Conservation (phyloP, 768 basidiomycete genomes). For the Symmetrospora coprosmae region DNA sequence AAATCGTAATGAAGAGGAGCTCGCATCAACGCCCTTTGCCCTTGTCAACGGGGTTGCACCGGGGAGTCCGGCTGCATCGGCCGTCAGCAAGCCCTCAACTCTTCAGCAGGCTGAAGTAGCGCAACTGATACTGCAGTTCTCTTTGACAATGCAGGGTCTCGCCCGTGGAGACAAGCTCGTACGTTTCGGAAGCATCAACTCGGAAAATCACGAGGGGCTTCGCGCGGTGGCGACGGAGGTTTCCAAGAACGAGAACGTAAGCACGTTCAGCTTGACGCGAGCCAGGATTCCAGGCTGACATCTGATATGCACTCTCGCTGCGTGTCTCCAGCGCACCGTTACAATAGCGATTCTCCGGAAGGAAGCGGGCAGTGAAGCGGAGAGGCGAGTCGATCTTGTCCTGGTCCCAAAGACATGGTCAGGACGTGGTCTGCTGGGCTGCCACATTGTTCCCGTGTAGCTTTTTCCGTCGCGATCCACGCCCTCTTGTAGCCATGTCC, state of each 20-base stretch:
- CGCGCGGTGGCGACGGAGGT: conserved; percentile 11
- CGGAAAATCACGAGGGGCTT: conserved; percentile 5
- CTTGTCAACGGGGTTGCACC: conserved; percentile 17
- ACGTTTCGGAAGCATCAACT: conserved; percentile 17
- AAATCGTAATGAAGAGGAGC: neutral
- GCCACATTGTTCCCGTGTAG: conserved; percentile 20
- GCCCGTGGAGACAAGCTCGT: conserved; percentile 1
- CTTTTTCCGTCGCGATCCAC: too few relatives aligned
- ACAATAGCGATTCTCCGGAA: conserved; percentile 5
- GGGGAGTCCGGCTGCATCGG: conserved; percentile 9
- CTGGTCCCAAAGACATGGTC: conserved; percentile 17
- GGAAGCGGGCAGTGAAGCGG: neutral
- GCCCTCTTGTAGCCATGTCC: too few relatives aligned
- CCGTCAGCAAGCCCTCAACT: neutral
- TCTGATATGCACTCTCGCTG: neutral
- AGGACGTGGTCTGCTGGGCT: conserved; percentile 11
- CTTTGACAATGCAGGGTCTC: neutral
- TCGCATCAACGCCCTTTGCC: conserved; percentile 1
- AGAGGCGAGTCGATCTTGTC: neutral
- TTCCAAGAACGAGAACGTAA: conserved; percentile 10
- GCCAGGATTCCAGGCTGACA: neutral
- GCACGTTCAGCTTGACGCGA: neutral
- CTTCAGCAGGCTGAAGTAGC: neutral
- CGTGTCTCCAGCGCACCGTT: neutral
- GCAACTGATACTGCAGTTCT: neutral